Conservation (phyloP, 257 asterid genomes). For the Fraxinus pennsylvanica region DNA sequence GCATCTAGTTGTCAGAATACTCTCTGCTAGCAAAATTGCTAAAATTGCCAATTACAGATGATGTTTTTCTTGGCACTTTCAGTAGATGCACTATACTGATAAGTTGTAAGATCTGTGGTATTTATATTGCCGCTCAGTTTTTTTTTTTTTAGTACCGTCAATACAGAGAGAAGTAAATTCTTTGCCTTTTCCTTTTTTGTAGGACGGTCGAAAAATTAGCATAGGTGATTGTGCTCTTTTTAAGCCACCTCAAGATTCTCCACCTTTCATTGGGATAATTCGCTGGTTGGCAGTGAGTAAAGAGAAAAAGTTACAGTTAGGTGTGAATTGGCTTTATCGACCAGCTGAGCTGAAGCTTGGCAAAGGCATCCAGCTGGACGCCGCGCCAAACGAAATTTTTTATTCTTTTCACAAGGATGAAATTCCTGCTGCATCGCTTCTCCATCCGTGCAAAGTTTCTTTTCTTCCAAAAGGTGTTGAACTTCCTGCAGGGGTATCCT, state of each 20-base stretch:
- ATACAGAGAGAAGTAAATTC: not conserved
- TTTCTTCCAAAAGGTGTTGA: slow-evolving; percentile 86
- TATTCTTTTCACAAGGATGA: slow-evolving; percentile 85
- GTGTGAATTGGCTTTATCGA: slow-evolving; percentile 87
- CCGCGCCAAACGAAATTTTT: slow-evolving; percentile 82
- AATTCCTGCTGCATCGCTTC: slow-evolving; percentile 79
- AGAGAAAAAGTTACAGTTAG: slow-evolving; percentile 52
- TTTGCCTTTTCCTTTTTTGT: slow-evolving; percentile 28
- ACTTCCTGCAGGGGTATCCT: slow-evolving; percentile 69
- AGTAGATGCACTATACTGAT: not conserved
- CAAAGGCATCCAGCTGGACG: slow-evolving; percentile 62
- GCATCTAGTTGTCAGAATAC: not conserved
- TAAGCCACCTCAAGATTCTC: slow-evolving; percentile 67
- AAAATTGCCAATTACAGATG: not conserved
- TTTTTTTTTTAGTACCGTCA: not conserved
- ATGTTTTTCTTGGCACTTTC: not conserved
- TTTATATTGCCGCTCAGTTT: not conserved
- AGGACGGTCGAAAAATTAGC: slow-evolving; percentile 69
- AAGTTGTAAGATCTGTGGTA: not conserved
- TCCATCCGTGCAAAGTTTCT: slow-evolving; percentile 97
- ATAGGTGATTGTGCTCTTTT: slow-evolving; percentile 89
- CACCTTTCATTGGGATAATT: slow-evolving; percentile 77
- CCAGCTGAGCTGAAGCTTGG: slow-evolving; percentile 65
- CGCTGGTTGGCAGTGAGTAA: slow-evolving; percentile 45
- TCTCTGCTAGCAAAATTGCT: not conserved